Base-by-base conservation (phyloP, 2,329 filamentous ascomycete species). In the Aspergillus pseudoviridinutans region DNA sequence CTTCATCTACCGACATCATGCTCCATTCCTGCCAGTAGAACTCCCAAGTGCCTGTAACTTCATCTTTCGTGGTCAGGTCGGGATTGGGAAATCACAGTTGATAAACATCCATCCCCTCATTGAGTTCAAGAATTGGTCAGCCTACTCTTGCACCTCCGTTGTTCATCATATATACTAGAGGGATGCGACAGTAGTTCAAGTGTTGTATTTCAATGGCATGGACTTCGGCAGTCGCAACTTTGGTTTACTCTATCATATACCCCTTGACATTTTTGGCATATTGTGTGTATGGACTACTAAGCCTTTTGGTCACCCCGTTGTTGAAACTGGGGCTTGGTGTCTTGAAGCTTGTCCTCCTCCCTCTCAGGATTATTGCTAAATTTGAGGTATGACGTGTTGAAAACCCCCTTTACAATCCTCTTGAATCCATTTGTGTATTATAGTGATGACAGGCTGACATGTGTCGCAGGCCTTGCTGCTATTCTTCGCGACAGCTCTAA, bases 401-500 rank as follows among this genome's bases (percentile, higher is more conserved):
- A 51, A 53, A 28, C 42, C 49, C 35, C 17, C 53, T 47, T 50
- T 12, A 47, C 24, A 7, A 27, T 7, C 4, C 2, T 27, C 29
- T 7, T 25, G 41, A 27, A 8, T 25, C 29, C 14, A 8, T n/a
- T 32, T 41, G n/a, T 17, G 38, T 47, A 12, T 49, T 49, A 12
- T 27, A 50, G 20, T 3, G 7, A 38, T 41, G 12, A 10, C 35
- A 38, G 20, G 14, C 42, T 20, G n/a, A 32, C 27, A 3, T 42
- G 28, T 32, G 20, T 25, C 28, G 38, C 56, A 81, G 79, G 75
- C 74, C 50, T 58, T 78, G 22, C 71, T 73, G 54, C 80, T 82
- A 66, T 87, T 81, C 66, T 78, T 92, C 50, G 86, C 85, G 51
- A 81, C 86, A 25, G 90, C 89, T 7, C 80, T 84, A 32, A 72